These are phyloP conservation scores for Carallia brachiata DNA, from an alignment of 345 rosid genomes.

Conservation along the genomic window DNA sequence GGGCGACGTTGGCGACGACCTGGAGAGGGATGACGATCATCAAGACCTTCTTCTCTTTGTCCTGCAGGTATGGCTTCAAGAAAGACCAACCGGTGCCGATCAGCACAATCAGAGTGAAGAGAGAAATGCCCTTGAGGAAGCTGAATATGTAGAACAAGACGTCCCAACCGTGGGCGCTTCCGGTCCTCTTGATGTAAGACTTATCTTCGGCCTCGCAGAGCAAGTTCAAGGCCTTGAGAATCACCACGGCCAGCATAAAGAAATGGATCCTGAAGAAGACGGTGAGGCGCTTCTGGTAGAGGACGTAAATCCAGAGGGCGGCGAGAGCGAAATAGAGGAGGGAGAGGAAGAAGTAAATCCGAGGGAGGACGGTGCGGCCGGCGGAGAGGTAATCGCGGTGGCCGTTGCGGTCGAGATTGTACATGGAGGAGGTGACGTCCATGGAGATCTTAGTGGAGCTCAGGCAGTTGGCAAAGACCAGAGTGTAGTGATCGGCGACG, in stretches of 20 bases:
- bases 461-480: slow-evolving; percentile 85
- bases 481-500: slow-evolving; percentile 77
- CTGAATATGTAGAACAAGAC: slow-evolving; percentile 90
- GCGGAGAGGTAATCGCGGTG: slow-evolving; percentile 84
- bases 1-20: slow-evolving; percentile 86
- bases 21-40: slow-evolving; percentile 96
- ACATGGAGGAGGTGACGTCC: slow-evolving; percentile 82
- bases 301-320: slow-evolving; percentile 66
- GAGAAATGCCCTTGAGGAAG: slow-evolving; percentile 78
- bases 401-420: slow-evolving; percentile 65
- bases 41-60: slow-evolving; percentile 91
- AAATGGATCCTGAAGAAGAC: slow-evolving; percentile 78
- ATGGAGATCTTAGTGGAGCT: slow-evolving; percentile 55
- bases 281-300: slow-evolving; percentile 70
- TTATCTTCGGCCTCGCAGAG: slow-evolving; percentile 88
- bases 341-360: slow-evolving; percentile 71
- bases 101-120: slow-evolving; percentile 84
- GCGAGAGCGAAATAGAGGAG: slow-evolving; percentile 60
- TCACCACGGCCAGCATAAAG: slow-evolving; percentile 84
- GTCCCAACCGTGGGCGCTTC: slow-evolving; percentile 94
- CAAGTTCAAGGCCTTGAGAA: slow-evolving; percentile 64
- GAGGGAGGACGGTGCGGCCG: slow-evolving; percentile 72
- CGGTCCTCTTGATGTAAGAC: slow-evolving; percentile 73
- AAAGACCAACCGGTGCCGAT: slow-evolving; percentile 96
- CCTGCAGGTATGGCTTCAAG: slow-evolving; percentile 89